Base-by-base conservation (phyloP, 176 grass and related monocot species). In the Cenchrus purpureus region DNA sequence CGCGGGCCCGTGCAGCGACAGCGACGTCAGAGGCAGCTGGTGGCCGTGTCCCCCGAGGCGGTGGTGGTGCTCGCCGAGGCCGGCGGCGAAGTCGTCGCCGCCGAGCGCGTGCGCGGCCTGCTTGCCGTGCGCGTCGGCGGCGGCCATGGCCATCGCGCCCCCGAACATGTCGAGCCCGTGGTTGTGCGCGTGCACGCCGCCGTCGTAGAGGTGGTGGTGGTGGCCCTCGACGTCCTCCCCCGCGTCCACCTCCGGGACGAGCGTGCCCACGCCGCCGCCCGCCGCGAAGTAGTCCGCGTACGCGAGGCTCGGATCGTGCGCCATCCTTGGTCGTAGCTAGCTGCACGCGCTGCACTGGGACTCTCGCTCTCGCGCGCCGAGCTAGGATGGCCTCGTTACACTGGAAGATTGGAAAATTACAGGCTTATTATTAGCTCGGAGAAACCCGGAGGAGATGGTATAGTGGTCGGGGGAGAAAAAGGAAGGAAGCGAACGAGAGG, bases 291-390 rank as follows among this genome's bases (percentile, higher is more conserved):
- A 92, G 56, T 89, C 91, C 22, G 88, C 86, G 86, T 93, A 91
- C 44, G 81, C 86, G 37, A 93, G 85, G 79, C 86, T 78, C n/a
- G 83, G 89, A 73, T 94, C 87, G 32, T 95, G 92, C 73, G 90
- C 87, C 92, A 92, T 12, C 10, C 37, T 40, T 40, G 3, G 37
- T 40, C 37, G 37, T 16, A 56, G 54, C 54, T 53, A 12, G 3
- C 55, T 50, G 55, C 17, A 57, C 55, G 54, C 6, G 17, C 15
- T 57, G 45, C 8, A 46, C 45, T 0, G 57, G 19, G 8, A 7
- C 37, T 40, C 37, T 40, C 7, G 19, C 57, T 60, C 57, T 60
- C 57, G 57, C 7, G 57, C 57, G 59, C n/a, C 59, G 59, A 62
- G 37, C n/a, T 40, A 40, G 37, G 59, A 20, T 3, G 5, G 8